Evolutionary conservation across 108 stramenopile genomes (phyloP), one percentile per base, ranked within the genome.

Genomic region (Fragilariopsis cylindrus): DNA sequence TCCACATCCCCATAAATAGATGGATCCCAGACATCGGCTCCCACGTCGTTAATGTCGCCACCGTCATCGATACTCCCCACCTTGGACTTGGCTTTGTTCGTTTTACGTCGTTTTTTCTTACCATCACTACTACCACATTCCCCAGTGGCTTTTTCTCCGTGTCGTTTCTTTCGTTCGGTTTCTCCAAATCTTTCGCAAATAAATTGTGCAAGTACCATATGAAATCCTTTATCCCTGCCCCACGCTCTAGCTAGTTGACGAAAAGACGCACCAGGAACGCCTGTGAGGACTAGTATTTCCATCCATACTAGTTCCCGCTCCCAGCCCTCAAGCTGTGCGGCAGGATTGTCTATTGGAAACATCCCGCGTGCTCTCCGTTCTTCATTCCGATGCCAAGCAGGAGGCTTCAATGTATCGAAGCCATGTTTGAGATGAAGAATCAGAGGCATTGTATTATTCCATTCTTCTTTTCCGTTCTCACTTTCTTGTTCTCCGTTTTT

Each of bases 341-440:
- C 79, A 2, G 80, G 73, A 11, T 88, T 84, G 53, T 80, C 73
- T 12, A 88, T 81, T 15, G 85, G 88, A 41, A 47, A 40, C 4
- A 88, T 54, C 19, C 90, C 90, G n/a, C 86, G 73, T 16, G 90
- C 88, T 12, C 75, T 65, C 39, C 86, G 84, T 76, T 91, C 90
- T 62, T 85, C 79, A 54, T 82, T 83, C 52, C 90, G 90, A 69
- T 91, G 90, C 90, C 90, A 91, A 48, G 88, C 90, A 8, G 81
- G 81, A 39, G 85, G 78, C 54, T 82, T 82, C 50, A 55, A 42
- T 16, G 75, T 57, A 67, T 86, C 87, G 57, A 86, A 86, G 8
- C 85, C 85, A 4, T 74, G 60, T 54, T 76, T 76, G 30, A 86
- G 62, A 58, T 82, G 81, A 3, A 65, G 73, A 40, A 82, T 64